Percentiles rank a stretch among this genome's conserved stretches.
Conservation (phyloP, 1,139 yeast species). For the Sugiyamaella xylanicola region DNA sequence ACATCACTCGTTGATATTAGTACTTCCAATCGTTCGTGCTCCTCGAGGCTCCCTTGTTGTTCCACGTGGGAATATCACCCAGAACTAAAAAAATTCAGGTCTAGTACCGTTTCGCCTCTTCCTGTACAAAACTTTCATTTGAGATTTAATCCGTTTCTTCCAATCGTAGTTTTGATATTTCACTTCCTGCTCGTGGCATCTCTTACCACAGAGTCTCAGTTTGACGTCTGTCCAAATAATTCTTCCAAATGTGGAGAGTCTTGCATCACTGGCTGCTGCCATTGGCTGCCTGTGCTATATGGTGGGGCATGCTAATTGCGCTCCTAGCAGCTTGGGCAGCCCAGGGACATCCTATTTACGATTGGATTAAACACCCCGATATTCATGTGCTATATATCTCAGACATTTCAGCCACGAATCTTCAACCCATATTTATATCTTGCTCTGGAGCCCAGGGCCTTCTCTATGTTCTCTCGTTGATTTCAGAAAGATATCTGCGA, state of each 20-base stretch:
- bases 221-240: too few relatives aligned
- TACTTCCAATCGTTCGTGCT: too few relatives aligned
- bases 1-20: too few relatives aligned
- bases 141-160: too few relatives aligned
- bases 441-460: constrained; percentile 79
- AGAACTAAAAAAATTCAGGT: too few relatives aligned
- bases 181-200: too few relatives aligned
- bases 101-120: too few relatives aligned
- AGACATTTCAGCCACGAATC: constrained; percentile 80
- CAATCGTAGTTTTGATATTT: too few relatives aligned
- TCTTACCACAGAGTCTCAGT: too few relatives aligned
- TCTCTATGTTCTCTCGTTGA: constrained; percentile 66
- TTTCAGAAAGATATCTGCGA: constrained; percentile 60
- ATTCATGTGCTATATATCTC: constrained; percentile 69
- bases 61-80: too few relatives aligned
- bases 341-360: constrained; percentile 75
- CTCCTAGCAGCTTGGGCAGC: constrained; percentile 70
- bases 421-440: constrained; percentile 81
- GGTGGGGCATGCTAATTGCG: constrained; percentile 82
- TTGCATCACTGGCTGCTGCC: constrained; percentile 52
- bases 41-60: too few relatives aligned
- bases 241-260: not conserved
- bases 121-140: too few relatives aligned
- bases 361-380: constrained; percentile 54
- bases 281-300: constrained; percentile 54